Conservation (phyloP, 768 basidiomycete species). For the Suillus subaureus region DNA sequence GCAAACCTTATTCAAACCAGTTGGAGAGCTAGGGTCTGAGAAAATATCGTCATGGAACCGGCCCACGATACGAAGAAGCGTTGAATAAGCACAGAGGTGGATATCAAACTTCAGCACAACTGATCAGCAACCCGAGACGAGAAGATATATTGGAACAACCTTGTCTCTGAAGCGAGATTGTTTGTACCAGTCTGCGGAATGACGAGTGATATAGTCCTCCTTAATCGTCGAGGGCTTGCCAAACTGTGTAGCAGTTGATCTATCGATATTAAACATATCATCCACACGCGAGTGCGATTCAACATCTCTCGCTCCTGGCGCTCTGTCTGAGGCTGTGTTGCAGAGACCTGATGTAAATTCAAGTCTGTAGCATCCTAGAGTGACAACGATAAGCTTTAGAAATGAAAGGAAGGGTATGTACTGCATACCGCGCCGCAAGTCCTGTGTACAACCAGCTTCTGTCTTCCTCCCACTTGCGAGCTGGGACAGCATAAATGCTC, state of each 20-base stretch:
- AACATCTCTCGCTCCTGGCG: constrained; percentile 79
- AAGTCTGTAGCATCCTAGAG: constrained; percentile 79
- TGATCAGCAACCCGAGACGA: neutral
- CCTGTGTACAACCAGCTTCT: constrained; percentile 89
- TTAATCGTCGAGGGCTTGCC: constrained; percentile 89
- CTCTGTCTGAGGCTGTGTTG: constrained; percentile 66
- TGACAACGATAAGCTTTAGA: neutral
- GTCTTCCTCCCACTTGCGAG: constrained; percentile 87
- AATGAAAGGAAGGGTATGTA: neutral
- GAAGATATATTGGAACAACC: constrained; percentile 34
- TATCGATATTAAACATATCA: constrained; percentile 90
- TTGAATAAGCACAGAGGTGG: constrained; percentile 73
- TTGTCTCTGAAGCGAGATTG: constrained; percentile 61
- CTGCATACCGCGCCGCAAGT: constrained; percentile 69
- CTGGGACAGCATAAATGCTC: constrained; percentile 80
- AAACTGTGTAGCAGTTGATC: constrained; percentile 85
- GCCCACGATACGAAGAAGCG: constrained; percentile 67
- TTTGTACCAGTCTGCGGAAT: constrained; percentile 76
- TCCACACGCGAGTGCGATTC: constrained; percentile 86
- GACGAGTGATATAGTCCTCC: constrained; percentile 78
- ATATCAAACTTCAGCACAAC: constrained; percentile 59
- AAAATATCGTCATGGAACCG: constrained; percentile 54
- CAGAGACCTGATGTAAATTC: constrained; percentile 74
- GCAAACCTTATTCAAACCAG: constrained; percentile 68
- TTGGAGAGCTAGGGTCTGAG: constrained; percentile 66